These are phyloP conservation scores for Astragalus glycyphyllos DNA, from an alignment of 306 rosid genomes.

Conservation along the genomic window DNA sequence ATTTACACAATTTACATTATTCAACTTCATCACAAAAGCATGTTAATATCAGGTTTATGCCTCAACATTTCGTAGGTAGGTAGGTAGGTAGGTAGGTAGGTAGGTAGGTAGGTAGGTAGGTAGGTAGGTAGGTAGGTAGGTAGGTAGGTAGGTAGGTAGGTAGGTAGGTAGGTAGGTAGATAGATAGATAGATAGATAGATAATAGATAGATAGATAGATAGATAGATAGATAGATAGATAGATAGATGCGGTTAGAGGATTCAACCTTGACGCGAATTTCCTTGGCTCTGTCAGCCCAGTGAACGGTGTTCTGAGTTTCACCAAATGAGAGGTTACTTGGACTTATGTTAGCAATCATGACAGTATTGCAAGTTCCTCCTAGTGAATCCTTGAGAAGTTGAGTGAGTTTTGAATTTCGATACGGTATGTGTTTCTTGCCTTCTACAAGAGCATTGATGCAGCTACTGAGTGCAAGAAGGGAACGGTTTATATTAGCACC, in stretches of 20 bases:
- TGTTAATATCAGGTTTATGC: constrained; percentile 19
- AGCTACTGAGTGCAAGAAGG: constrained; percentile 92
- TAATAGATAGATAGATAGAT: background rate
- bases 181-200: constrained; percentile 23
- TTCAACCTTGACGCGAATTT: constrained; percentile 81
- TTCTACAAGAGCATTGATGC: constrained; percentile 94
- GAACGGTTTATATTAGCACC: constrained; percentile 98
- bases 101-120: background rate
- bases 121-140: constrained; percentile 23
- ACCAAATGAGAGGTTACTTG: constrained; percentile 85
- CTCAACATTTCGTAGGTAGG: background rate
- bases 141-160: no score
- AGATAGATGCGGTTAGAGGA: constrained; percentile 38
- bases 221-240: background rate
- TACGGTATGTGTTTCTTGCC: constrained; percentile 98
- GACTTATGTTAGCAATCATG: constrained; percentile 97
- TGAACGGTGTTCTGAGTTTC: constrained; percentile 97
- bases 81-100: background rate
- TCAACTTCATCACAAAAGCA: constrained; percentile 28
- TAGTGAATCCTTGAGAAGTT: constrained; percentile 92
- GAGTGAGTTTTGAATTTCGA: constrained; percentile 91
- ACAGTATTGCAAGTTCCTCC: constrained; percentile 96
- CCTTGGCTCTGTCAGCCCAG: constrained; percentile 99
- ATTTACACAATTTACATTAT: constrained; percentile 32
- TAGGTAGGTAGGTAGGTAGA: background rate